Conservation (phyloP, 768 basidiomycete species). For the Macrocybe gigantea region DNA sequence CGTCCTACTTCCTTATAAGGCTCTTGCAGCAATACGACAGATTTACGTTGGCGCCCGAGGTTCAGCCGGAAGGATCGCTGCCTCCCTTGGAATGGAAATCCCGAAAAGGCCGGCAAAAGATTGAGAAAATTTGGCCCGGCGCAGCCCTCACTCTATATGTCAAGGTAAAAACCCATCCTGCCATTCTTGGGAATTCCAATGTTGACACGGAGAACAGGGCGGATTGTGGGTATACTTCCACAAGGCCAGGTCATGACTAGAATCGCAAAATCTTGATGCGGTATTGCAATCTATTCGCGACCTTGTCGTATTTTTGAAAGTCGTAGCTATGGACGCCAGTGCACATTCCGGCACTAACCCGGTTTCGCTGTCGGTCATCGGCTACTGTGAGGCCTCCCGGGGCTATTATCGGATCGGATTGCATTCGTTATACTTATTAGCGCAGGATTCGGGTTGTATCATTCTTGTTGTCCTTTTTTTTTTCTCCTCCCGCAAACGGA, state of each 20-base stretch:
- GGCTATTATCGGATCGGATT: too few relatives aligned
- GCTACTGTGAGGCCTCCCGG: too few relatives aligned
- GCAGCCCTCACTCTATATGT: slow-evolving; percentile 60
- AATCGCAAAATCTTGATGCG: background rate
- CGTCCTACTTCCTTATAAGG: slow-evolving; percentile 65
- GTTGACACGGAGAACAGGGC: slow-evolving; percentile 26
- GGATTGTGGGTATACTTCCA: slow-evolving; percentile 55
- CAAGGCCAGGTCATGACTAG: slow-evolving; percentile 13
- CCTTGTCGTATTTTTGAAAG: background rate
- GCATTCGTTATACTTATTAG: too few relatives aligned
- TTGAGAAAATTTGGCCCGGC: slow-evolving; percentile 58
- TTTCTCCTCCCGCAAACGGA: too few relatives aligned
- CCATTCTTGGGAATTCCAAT: too few relatives aligned
- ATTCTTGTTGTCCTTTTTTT: too few relatives aligned
- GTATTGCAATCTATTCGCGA: too few relatives aligned
- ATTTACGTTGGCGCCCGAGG: slow-evolving; percentile 54
- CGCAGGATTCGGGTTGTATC: too few relatives aligned
- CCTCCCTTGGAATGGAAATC: slow-evolving; percentile 56
- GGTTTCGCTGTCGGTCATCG: background rate
- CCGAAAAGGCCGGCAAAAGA: slow-evolving; percentile 40
- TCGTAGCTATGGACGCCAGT: background rate
- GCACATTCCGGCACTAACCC: background rate
- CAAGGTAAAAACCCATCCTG: slow-evolving; percentile 37
- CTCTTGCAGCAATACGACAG: slow-evolving; percentile 60
- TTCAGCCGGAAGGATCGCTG: slow-evolving; percentile 54